These are phyloP conservation scores for Pugionium cornutum DNA, from an alignment of 345 rosid genomes.

Conservation along the genomic window DNA sequence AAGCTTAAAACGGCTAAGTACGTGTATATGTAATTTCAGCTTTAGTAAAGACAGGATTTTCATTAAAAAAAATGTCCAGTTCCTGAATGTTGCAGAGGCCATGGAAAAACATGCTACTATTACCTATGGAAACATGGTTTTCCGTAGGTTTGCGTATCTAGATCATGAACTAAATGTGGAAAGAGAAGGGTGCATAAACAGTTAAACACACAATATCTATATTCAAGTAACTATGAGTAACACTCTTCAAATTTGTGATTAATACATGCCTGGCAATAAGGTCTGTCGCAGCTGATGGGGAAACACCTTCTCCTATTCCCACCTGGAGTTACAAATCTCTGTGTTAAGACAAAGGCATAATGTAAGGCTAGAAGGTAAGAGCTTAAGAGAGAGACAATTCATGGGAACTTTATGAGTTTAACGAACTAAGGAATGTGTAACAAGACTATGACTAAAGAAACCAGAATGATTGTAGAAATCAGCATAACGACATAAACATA, in stretches of 20 bases:
- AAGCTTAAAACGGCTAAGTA: constrained; percentile 11
- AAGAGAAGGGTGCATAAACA: constrained; percentile 19
- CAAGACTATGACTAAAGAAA: constrained; percentile 9
- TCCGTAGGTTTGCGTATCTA: not conserved
- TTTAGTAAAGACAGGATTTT: not conserved
- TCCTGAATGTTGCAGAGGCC: constrained; percentile 9
- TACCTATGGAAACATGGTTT: constrained; percentile 12
- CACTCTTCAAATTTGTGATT: constrained; percentile 31
- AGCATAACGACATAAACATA: constrained; percentile 2
- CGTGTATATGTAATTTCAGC: not conserved
- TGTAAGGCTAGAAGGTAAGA: constrained; percentile 38
- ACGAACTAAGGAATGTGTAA: constrained; percentile 3
- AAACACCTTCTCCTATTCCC: constrained; percentile 98
- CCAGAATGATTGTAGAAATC: constrained; percentile 8
- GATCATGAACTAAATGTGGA: not conserved
- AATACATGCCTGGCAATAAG: constrained; percentile 92
- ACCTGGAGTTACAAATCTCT: constrained; percentile 60
- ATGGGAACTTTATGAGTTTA: not conserved
- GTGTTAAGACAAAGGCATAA: constrained; percentile 40
- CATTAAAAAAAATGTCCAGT: not conserved
- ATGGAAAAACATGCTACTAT: constrained; percentile 17
- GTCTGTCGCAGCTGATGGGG: constrained; percentile 97
- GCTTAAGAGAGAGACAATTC: not conserved
- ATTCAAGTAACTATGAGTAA: constrained; percentile 13
- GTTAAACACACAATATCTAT: constrained; percentile 22